Percentiles rank a stretch among this genome's conserved stretches.
These are phyloP conservation scores for Dendrobium chrysotoxum DNA, from an alignment of 106 monocot genomes.

Conservation along the genomic window DNA sequence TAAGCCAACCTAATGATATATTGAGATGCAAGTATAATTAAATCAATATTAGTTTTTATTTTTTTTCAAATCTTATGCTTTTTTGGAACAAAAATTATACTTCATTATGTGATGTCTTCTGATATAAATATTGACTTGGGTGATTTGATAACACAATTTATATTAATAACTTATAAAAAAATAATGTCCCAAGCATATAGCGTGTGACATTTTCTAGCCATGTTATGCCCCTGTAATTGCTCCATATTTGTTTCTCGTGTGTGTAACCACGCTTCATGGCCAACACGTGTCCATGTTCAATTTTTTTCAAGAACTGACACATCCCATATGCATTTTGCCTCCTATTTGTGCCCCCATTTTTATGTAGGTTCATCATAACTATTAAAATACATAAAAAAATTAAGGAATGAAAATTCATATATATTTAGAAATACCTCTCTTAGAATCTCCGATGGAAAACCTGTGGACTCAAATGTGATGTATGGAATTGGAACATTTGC, in stretches of 20 bases:
- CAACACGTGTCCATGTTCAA: background rate
- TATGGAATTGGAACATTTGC: conserved; percentile 68
- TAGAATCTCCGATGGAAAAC: conserved; percentile 68
- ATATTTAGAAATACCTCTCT: conserved; percentile 46
- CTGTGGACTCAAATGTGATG: conserved; percentile 61
- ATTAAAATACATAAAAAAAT: background rate
- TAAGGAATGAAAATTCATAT: background rate
- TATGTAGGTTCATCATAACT: background rate
- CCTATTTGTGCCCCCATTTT: background rate
- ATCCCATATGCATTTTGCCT: background rate
- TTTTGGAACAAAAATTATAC: background rate
- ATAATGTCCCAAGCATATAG: background rate
- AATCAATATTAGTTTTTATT: background rate
- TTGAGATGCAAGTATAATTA: background rate
- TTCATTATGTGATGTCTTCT: background rate
- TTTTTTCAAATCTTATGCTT: background rate
- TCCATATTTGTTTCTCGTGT: background rate
- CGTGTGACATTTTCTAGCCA: no score
- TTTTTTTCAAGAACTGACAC: background rate
- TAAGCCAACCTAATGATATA: background rate
- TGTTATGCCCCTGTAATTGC: no score
- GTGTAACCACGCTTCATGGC: background rate
- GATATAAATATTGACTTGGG: no score
- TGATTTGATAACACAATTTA: background rate
- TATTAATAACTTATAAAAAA: background rate